These are phyloP conservation scores for Solanum corneliomulleri DNA, from an alignment of 257 asterid genomes.

Conservation along the genomic window DNA sequence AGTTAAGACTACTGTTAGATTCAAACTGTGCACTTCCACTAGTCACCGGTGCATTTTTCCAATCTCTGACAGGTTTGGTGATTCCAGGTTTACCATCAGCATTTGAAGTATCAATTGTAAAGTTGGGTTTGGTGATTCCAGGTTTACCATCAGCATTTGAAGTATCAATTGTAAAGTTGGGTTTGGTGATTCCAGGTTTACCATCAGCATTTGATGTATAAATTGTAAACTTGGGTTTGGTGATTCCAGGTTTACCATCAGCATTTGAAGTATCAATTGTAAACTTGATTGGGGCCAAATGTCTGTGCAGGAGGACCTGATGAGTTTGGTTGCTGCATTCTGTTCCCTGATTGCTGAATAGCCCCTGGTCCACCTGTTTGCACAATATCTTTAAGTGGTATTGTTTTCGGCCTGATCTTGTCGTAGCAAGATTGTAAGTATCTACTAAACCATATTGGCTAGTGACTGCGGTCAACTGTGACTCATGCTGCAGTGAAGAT, in stretches of 20 bases:
- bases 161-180: no score
- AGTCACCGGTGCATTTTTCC: conserved; percentile 1
- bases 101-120: no score
- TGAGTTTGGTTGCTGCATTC: neutral
- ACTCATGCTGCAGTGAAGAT: conserved; percentile 2
- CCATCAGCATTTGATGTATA: no score
- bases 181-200: no score
- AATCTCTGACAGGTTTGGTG: conserved; percentile 16
- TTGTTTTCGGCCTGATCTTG: conserved; percentile 11
- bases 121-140: no score
- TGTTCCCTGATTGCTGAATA: conserved; percentile 17
- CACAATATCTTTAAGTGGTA: conserved; percentile 10
- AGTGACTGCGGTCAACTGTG: conserved; percentile 9
- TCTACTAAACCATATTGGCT: conserved; percentile 11
- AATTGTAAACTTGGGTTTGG: no score
- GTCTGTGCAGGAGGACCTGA: neutral
- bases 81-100: no score
- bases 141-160: no score
- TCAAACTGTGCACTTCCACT: conserved; percentile 1
- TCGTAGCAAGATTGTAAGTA: conserved; percentile 14
- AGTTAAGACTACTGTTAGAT: conserved; percentile 6
- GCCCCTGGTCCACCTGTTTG: conserved; percentile 15
- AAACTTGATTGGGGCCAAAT: neutral
- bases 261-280: neutral
- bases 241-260: no score